These are phyloP conservation scores for Fusarium dimerum DNA, from an alignment of 2,329 filamentous ascomycete genomes.

Conservation along the genomic window DNA sequence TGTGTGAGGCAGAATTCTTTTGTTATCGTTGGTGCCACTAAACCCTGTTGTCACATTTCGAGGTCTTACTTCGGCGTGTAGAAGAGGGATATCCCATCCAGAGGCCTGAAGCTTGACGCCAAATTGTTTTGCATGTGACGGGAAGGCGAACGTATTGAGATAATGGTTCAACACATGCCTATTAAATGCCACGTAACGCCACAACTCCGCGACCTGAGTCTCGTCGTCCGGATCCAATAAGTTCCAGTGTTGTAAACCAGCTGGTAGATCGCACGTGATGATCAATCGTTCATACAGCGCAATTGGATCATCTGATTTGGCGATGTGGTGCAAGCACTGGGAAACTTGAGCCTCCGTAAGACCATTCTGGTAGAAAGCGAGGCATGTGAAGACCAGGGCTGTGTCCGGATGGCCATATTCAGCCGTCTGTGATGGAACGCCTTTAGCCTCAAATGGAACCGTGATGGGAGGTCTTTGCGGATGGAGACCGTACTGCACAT, in stretches of 20 bases:
- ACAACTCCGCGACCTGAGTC: slow-evolving; percentile 51
- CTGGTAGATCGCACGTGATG: slow-evolving; percentile 43
- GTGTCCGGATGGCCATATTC: slow-evolving; percentile 72
- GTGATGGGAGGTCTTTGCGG: slow-evolving; percentile 58
- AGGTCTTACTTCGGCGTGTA: not conserved
- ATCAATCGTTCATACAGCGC: slow-evolving; percentile 56
- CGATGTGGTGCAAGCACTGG: slow-evolving; percentile 49
- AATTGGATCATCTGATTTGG: slow-evolving; percentile 57
- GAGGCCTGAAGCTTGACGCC: slow-evolving; percentile 62
- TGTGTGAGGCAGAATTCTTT: slow-evolving; percentile 58
- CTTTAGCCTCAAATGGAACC: slow-evolving; percentile 69
- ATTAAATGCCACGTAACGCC: slow-evolving; percentile 48
- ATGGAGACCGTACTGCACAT: slow-evolving; percentile 64
- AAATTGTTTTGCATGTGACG: slow-evolving; percentile 65
- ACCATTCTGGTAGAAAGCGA: slow-evolving; percentile 67
- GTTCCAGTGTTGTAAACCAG: slow-evolving; percentile 51
- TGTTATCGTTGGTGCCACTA: slow-evolving; percentile 70
- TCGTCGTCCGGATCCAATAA: slow-evolving; percentile 61
- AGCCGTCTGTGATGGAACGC: slow-evolving; percentile 59
- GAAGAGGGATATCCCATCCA: slow-evolving; percentile 67
- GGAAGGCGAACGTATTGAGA: slow-evolving; percentile 65
- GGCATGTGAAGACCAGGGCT: slow-evolving; percentile 62
- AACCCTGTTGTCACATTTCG: slow-evolving; percentile 62
- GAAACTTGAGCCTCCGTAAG: slow-evolving; percentile 50
- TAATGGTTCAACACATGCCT: slow-evolving; percentile 57